Evolutionary conservation across 192 early-diverging fungal genomes (phyloP).

Genomic region (Podila epicladia): DNA sequence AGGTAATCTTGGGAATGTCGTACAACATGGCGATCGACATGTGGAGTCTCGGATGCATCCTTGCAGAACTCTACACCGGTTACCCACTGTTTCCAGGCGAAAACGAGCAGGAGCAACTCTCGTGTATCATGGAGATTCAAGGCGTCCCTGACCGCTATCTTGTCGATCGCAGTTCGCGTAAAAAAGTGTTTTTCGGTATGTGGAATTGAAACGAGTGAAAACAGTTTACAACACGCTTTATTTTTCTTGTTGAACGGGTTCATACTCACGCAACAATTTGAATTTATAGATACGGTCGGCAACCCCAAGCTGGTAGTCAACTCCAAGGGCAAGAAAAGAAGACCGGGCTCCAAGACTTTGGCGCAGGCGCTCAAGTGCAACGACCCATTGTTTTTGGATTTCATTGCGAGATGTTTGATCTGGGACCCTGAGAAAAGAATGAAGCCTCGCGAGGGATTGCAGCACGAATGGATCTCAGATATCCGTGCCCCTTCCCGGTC

Average conservation of each 20-base stretch:
- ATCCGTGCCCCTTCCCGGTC: slow-evolving; percentile 54
- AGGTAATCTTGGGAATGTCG: slow-evolving; percentile 91
- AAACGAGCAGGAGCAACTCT: slow-evolving; percentile 95
- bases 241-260: slow-evolving; percentile 15
- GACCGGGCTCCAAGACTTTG: slow-evolving; percentile 82
- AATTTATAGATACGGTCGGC: slow-evolving; percentile 55
- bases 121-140: slow-evolving; percentile 94
- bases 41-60: slow-evolving; percentile 97
- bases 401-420: slow-evolving; percentile 81
- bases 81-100: slow-evolving; percentile 98
- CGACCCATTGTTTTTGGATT: slow-evolving; percentile 87
- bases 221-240: not conserved
- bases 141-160: slow-evolving; percentile 82
- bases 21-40: slow-evolving; percentile 96
- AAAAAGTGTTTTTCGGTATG: slow-evolving; percentile 90
- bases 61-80: slow-evolving; percentile 89
- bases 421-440: slow-evolving; percentile 94
- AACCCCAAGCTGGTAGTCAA: slow-evolving; percentile 76
- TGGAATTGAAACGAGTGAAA: not conserved
- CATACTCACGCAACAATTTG: slow-evolving; percentile 4
- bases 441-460: slow-evolving; percentile 84
- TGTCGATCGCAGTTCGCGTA: slow-evolving; percentile 80
- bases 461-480: slow-evolving; percentile 86
- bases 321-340: slow-evolving; percentile 89
- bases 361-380: slow-evolving; percentile 74